phyloP scores from a whole-genome alignment of 2,329 filamentous ascomycete genomes.

The Fusarium sp. region DNA sequence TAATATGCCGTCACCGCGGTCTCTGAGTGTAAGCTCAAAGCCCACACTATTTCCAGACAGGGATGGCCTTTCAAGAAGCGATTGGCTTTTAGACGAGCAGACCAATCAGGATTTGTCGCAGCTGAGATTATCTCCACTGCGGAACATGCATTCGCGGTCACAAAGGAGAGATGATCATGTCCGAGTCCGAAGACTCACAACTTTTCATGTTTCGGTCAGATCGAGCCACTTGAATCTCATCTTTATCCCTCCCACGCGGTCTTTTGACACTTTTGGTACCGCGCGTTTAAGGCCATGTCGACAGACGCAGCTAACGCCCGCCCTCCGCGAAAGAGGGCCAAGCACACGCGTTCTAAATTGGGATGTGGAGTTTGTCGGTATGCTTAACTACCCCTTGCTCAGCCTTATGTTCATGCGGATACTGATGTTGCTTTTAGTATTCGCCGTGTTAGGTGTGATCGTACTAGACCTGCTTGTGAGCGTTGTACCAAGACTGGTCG shows the following conservation, averaged over 20 bases:
- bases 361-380: conserved; percentile 37
- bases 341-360: conserved; percentile 33
- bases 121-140: neutral
- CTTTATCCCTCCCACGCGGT: neutral
- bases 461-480: conserved; percentile 5
- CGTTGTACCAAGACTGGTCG: neutral
- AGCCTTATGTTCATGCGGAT: neutral
- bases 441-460: conserved; percentile 34
- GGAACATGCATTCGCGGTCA: neutral
- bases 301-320: neutral
- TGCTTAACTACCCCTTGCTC: neutral
- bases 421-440: conserved; percentile 10
- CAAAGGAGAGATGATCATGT: neutral
- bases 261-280: neutral
- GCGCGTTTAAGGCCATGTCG: conserved; percentile 1
- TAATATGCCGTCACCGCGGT: neutral
- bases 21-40: neutral
- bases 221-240: neutral
- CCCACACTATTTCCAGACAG: neutral
- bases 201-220: neutral
- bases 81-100: conserved; percentile 33
- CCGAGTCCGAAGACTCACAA: neutral
- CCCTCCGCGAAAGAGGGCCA: conserved; percentile 28
- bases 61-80: neutral
- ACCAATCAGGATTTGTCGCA: conserved; percentile 5